A percentile compares a stretch with the other conserved stretches of the same genome.
Conservation (phyloP, 73 alveolate species). For the Uronychia setigera region DNA sequence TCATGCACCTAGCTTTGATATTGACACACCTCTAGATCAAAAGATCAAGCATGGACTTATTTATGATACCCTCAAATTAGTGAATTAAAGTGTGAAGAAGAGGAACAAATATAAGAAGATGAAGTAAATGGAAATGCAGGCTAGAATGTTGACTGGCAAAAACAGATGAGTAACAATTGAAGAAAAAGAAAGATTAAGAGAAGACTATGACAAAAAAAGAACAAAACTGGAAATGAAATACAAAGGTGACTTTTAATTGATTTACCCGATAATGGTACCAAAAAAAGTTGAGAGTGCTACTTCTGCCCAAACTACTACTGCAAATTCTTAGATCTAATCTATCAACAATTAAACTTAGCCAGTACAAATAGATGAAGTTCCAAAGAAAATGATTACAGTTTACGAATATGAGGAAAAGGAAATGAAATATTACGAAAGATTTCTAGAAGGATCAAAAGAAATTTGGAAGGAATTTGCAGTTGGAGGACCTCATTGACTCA, state of each 20-base stretch:
- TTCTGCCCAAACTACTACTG: too few species aligned
- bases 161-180: background rate
- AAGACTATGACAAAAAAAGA: background rate
- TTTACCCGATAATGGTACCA: background rate
- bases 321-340: too few species aligned
- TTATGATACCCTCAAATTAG: conserved; percentile 40
- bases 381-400: background rate
- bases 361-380: background rate
- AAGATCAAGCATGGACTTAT: conserved; percentile 51
- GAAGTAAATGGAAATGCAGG: background rate
- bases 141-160: background rate
- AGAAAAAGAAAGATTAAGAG: background rate
- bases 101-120: conserved; percentile 20
- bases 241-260: background rate
- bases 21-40: conserved; percentile 63
- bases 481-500: background rate
- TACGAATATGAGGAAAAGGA: background rate
- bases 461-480: background rate
- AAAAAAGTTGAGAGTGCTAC: background rate
- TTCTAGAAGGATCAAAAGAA: background rate
- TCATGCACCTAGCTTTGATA: conserved; percentile 59
- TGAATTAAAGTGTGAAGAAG: conserved; percentile 20
- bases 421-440: background rate
- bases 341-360: too few species aligned
- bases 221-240: background rate